A percentile compares a stretch with the other conserved stretches of the same genome.
Evolutionary conservation across 2,329 filamentous ascomycete species (phyloP).

Genomic region (Pseudogymnoascus sp.): DNA sequence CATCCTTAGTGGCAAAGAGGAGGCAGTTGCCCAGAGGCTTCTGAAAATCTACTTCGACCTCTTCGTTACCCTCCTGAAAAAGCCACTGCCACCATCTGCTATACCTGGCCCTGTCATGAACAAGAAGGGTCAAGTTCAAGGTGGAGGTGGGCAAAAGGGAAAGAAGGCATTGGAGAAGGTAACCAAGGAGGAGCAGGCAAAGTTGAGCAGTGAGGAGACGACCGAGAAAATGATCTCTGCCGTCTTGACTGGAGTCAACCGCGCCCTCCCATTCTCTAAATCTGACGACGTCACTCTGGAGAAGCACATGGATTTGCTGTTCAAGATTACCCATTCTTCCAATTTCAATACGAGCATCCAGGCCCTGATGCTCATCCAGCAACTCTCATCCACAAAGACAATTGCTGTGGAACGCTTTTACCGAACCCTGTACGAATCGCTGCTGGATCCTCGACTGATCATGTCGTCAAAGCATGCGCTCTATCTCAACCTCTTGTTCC

Average conservation of each 20-base stretch:
- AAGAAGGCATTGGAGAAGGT: conserved; percentile 41
- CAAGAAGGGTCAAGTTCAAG: conserved; percentile 43
- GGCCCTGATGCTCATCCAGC: conserved; percentile 88
- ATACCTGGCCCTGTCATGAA: conserved; percentile 37
- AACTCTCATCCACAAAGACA: conserved; percentile 73
- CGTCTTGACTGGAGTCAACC: conserved; percentile 88
- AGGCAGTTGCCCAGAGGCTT: conserved; percentile 69
- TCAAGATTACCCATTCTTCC: conserved; percentile 91
- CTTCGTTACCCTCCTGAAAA: conserved; percentile 75
- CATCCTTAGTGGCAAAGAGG: conserved; percentile 77
- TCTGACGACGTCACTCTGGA: conserved; percentile 72
- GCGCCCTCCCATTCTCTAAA: conserved; percentile 86
- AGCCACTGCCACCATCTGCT: conserved; percentile 28
- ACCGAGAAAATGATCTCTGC: conserved; percentile 89
- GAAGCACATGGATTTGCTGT: conserved; percentile 85
- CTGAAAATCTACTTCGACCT: conserved; percentile 87
- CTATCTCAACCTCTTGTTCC: conserved; percentile 86
- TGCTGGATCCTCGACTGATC: conserved; percentile 80
- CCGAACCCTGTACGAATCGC: conserved; percentile 86
- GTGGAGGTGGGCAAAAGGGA: conserved; percentile 43
- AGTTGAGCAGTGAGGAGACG: conserved; percentile 36
- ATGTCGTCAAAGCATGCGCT: conserved; percentile 91
- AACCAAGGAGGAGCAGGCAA: conserved; percentile 32
- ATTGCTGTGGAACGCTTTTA: conserved; percentile 87
- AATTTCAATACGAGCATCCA: conserved; percentile 99